phyloP scores from a whole-genome alignment of 106 monocot genomes.

The Hemerocallis citrina region DNA sequence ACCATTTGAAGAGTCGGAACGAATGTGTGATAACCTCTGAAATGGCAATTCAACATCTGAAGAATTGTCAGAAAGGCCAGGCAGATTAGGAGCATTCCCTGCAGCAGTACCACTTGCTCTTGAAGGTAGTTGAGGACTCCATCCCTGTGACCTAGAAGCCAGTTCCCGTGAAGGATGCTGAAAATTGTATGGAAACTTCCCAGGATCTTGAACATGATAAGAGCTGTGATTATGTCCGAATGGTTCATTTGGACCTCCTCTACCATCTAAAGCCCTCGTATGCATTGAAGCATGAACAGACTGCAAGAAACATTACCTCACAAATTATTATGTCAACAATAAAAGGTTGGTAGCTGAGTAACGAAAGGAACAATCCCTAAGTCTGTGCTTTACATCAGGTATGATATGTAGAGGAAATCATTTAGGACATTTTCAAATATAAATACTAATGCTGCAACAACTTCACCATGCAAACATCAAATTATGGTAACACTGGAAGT shows the following conservation, averaged over 20 bases:
- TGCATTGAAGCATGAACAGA: slow-evolving; percentile 21
- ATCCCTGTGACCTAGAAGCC: slow-evolving; percentile 24
- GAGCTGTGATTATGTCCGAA: slow-evolving; percentile 15
- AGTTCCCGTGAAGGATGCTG: slow-evolving; percentile 12
- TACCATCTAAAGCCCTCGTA: slow-evolving; percentile 22
- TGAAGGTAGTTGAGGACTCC: slow-evolving; percentile 22
- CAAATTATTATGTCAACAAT: neutral
- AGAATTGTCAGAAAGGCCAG: slow-evolving; percentile 13
- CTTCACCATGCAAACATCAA: neutral
- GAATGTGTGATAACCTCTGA: slow-evolving; percentile 13
- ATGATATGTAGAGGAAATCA: neutral
- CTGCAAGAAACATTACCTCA: slow-evolving; percentile 28
- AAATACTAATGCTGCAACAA: neutral
- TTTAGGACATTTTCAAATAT: neutral
- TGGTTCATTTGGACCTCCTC: slow-evolving; percentile 13
- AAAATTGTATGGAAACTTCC: slow-evolving; percentile 11
- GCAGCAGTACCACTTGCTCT: slow-evolving; percentile 13
- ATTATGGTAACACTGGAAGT: too few relatives aligned
- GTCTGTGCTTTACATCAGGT: too few relatives aligned
- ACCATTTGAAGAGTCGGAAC: slow-evolving; percentile 24
- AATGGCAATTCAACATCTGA: slow-evolving; percentile 19
- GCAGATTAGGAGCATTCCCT: slow-evolving; percentile 10
- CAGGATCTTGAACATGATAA: slow-evolving; percentile 25
- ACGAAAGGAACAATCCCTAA: neutral
- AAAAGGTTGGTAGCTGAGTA: neutral